Evolutionary conservation across 176 grass and related monocot species (phyloP).

Genomic region (Triticum urartu): DNA sequence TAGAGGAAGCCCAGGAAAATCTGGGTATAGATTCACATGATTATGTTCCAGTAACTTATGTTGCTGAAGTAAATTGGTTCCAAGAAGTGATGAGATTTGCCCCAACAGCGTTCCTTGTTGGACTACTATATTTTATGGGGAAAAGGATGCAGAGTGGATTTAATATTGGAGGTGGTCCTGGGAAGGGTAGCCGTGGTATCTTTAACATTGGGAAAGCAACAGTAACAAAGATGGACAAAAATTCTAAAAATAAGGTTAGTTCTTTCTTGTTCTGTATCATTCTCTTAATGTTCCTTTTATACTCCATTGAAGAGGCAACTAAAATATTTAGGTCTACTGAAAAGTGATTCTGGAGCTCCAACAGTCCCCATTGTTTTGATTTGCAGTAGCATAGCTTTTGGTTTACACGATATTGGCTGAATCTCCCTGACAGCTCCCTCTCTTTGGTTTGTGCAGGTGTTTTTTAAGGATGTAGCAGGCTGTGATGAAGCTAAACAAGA

Average conservation of each 20-base stretch:
- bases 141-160: conserved; percentile 93
- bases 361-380: neutral
- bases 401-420: neutral
- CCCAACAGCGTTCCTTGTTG: conserved; percentile 77
- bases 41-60: conserved; percentile 93
- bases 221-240: conserved; percentile 93
- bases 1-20: conserved; percentile 92
- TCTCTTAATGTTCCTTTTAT: conserved; percentile 2
- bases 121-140: conserved; percentile 84
- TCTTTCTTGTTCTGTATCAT: neutral
- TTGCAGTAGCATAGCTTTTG: neutral
- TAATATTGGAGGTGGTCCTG: conserved; percentile 81
- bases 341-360: neutral
- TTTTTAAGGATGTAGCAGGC: conserved; percentile 85
- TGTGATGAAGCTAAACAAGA: conserved; percentile 90
- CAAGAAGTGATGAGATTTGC: conserved; percentile 90
- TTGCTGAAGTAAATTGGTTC: conserved; percentile 82
- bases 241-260: conserved; percentile 97
- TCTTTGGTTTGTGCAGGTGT: conserved; percentile 63
- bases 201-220: conserved; percentile 97
- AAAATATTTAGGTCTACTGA: neutral
- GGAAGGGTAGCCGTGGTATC: conserved; percentile 75
- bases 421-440: neutral
- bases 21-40: conserved; percentile 84
- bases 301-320: neutral